Percentiles rank a stretch among this genome's conserved stretches.
Evolutionary conservation across 768 basidiomycete species (phyloP).

Genomic region (Chalciporus chontae): DNA sequence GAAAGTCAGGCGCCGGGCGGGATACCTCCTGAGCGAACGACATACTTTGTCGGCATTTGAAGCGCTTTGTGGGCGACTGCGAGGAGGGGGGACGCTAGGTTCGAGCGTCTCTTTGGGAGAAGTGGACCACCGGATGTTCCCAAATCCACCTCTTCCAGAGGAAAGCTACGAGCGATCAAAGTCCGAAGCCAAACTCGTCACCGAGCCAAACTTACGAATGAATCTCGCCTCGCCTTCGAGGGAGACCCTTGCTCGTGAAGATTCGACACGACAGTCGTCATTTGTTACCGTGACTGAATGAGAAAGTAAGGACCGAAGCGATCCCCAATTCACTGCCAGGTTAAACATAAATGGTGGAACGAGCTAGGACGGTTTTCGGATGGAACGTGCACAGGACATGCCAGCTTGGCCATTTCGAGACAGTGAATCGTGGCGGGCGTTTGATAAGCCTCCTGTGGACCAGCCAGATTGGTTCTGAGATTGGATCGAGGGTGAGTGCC

Average conservation of each 20-base stretch:
- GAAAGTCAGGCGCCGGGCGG: not conserved
- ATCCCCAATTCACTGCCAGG: not conserved
- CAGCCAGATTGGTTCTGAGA: slow-evolving; percentile 1
- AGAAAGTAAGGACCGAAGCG: not conserved
- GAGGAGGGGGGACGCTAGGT: not conserved
- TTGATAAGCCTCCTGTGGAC: slow-evolving; percentile 16
- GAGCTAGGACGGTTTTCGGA: slow-evolving; percentile 1
- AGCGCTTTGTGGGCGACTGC: not conserved
- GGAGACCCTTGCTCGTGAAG: not conserved
- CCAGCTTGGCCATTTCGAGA: not conserved
- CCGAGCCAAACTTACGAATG: slow-evolving; percentile 16
- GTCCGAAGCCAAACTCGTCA: not conserved
- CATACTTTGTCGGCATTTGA: not conserved
- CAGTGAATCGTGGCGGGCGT: not conserved
- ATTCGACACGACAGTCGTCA: not conserved
- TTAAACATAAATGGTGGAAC: slow-evolving; percentile 18
- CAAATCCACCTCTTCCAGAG: slow-evolving; percentile 24
- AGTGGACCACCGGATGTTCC: slow-evolving; percentile 13
- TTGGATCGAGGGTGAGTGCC: not conserved
- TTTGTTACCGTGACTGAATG: not conserved
- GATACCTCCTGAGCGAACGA: not conserved
- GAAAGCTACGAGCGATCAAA: slow-evolving; percentile 13
- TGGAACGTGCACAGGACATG: not conserved
- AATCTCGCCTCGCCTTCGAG: slow-evolving; percentile 1
- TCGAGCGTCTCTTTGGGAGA: not conserved